A percentile compares a stretch with the other conserved stretches of the same genome.
Evolutionary conservation across 2,329 filamentous ascomycete species (phyloP).

Genomic region (Pseudogymnoascus pannorum): DNA sequence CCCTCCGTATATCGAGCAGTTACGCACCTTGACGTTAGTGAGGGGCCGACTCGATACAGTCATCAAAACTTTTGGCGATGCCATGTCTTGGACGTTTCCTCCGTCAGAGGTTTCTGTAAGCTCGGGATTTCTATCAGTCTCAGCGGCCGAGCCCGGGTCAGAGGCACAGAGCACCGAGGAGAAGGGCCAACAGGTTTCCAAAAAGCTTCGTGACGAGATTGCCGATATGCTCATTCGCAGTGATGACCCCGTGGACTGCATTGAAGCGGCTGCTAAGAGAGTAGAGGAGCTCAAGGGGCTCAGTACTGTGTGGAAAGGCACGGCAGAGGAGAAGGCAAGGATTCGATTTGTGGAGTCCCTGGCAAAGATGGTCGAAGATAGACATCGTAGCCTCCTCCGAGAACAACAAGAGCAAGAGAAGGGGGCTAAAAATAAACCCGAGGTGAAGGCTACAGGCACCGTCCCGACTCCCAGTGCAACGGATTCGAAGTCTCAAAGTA

Average conservation of each 20-base stretch:
- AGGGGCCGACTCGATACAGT: slow-evolving; percentile 80
- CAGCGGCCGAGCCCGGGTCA: slow-evolving; percentile 66
- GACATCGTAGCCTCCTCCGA: slow-evolving; percentile 29
- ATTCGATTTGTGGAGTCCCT: slow-evolving; percentile 74
- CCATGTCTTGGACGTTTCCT: slow-evolving; percentile 90
- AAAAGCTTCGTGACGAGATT: slow-evolving; percentile 65
- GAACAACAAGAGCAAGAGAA: slow-evolving; percentile 26
- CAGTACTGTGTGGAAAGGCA: slow-evolving; percentile 85
- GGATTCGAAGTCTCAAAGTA: slow-evolving; percentile 19
- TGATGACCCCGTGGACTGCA: slow-evolving; percentile 54
- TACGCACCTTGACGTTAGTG: slow-evolving; percentile 77
- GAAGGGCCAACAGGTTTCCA: slow-evolving; percentile 76
- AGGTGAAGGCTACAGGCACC: neutral
- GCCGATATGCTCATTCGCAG: slow-evolving; percentile 53
- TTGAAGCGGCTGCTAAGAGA: slow-evolving; percentile 65
- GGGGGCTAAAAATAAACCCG: slow-evolving; percentile 17
- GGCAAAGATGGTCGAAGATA: slow-evolving; percentile 76
- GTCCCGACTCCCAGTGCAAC: slow-evolving; percentile 15
- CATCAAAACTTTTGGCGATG: slow-evolving; percentile 85
- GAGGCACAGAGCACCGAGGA: slow-evolving; percentile 68
- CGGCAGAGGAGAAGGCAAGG: slow-evolving; percentile 84
- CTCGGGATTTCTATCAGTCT: slow-evolving; percentile 84
- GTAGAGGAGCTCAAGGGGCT: slow-evolving; percentile 73
- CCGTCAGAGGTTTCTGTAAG: slow-evolving; percentile 79
- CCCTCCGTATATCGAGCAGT: slow-evolving; percentile 64